Evolutionary conservation across 2,329 filamentous ascomycete genomes (phyloP).

Genomic region (Stagonosporopsis chrysanthemi): DNA sequence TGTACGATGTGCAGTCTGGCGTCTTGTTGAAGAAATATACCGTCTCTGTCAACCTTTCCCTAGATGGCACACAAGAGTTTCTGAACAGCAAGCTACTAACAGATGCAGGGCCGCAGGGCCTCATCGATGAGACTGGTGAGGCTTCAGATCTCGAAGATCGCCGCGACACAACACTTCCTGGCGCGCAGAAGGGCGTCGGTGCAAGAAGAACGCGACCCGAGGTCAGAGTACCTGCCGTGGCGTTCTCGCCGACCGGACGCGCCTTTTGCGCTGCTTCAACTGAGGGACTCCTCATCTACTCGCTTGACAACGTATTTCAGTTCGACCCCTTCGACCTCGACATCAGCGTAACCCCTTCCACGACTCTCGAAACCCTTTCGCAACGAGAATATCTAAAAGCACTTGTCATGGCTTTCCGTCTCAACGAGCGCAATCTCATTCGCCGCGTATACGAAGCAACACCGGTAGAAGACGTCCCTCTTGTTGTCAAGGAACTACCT

Average conservation of each 20-base stretch:
- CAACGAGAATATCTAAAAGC: constrained; percentile 88
- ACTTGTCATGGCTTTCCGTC: constrained; percentile 94
- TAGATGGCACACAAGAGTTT: constrained; percentile 96
- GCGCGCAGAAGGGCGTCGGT: constrained; percentile 86
- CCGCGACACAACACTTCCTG: constrained; percentile 79
- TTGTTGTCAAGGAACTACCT: constrained; percentile 81
- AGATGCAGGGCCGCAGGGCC: constrained; percentile 82
- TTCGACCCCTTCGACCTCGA: constrained; percentile 98
- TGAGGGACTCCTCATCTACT: constrained; percentile 93
- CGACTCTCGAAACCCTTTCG: constrained; percentile 69
- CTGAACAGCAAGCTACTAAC: constrained; percentile 91
- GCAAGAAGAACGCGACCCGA: constrained; percentile 81
- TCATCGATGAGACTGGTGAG: constrained; percentile 89
- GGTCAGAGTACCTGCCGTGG: constrained; percentile 82
- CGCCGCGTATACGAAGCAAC: constrained; percentile 86
- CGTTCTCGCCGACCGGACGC: constrained; percentile 87
- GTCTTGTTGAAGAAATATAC: constrained; percentile 94
- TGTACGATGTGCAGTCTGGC: constrained; percentile 94
- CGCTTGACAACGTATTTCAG: constrained; percentile 79
- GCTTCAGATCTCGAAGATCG: constrained; percentile 88
- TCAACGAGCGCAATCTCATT: constrained; percentile 85
- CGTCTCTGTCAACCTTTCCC: constrained; percentile 90
- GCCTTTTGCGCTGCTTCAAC: constrained; percentile 95
- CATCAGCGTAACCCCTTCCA: constrained; percentile 88
- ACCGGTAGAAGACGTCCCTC: constrained; percentile 74